phyloP scores from a whole-genome alignment of 805 yeast species.

The Wickerhamomyces sydowiorum region DNA sequence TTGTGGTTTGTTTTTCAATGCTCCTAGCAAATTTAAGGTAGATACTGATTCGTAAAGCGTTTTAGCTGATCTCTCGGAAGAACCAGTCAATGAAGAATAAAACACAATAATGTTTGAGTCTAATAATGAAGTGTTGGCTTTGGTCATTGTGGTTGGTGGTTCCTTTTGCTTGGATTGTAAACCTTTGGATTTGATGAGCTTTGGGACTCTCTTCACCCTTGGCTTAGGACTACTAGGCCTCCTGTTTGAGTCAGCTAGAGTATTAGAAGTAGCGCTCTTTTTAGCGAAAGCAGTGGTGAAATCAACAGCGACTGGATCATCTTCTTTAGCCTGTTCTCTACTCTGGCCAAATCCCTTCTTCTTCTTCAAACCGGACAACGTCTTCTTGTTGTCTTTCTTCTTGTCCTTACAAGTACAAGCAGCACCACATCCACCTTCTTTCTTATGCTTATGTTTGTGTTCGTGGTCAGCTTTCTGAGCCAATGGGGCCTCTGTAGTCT shows the following conservation, averaged over 20 bases:
- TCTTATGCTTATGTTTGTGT: slow-evolving; percentile 9
- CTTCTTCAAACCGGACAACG: slow-evolving; percentile 16
- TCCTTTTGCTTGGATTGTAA: slow-evolving; percentile 18
- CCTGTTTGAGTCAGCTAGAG: slow-evolving; percentile 4
- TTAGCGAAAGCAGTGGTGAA: slow-evolving; percentile 32
- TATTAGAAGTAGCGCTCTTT: slow-evolving; percentile 4
- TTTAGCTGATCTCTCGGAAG: slow-evolving; percentile 67
- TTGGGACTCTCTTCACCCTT: slow-evolving; percentile 32
- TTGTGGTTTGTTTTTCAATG: slow-evolving; percentile 37
- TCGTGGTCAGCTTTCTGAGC: slow-evolving; percentile 8
- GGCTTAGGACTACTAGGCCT: slow-evolving; percentile 4
- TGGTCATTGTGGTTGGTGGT: slow-evolving; percentile 28
- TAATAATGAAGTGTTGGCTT: slow-evolving; percentile 35
- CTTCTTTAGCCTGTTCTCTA: slow-evolving; percentile 2
- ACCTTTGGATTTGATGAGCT: slow-evolving; percentile 34
- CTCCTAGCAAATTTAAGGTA: slow-evolving; percentile 7
- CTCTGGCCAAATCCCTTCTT: slow-evolving; percentile 16
- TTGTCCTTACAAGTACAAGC: slow-evolving; percentile 25
- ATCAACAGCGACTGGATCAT: slow-evolving; percentile 28
- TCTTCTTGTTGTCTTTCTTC: slow-evolving; percentile 18
- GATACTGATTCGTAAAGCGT: slow-evolving; percentile 36
- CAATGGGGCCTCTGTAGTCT: not conserved
- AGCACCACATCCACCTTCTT: slow-evolving; percentile 25
- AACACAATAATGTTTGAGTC: slow-evolving; percentile 62
- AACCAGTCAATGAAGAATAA: slow-evolving; percentile 82